Percentiles rank a stretch among this genome's conserved stretches.
These are phyloP conservation scores for Triticum monococcum DNA, from an alignment of 176 grass and related monocot species.

Conservation along the genomic window DNA sequence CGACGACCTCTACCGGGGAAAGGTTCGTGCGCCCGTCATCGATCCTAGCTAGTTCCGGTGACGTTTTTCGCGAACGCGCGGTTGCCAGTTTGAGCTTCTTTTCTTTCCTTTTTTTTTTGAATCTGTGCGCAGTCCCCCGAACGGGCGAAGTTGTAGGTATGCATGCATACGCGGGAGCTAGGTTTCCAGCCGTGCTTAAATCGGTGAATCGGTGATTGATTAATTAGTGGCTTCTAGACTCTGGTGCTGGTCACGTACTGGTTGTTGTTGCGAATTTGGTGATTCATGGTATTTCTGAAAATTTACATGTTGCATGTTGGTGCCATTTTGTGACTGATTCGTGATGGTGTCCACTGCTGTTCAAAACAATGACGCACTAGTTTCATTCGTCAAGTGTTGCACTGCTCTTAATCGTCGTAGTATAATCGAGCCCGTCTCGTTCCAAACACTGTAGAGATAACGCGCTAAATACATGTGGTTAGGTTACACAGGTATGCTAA, in stretches of 20 bases:
- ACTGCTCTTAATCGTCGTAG: neutral
- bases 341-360: neutral
- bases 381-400: neutral
- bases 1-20: conserved; percentile 16
- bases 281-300: neutral
- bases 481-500: neutral
- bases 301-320: neutral
- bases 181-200: no score
- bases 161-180: no score
- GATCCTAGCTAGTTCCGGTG: no score
- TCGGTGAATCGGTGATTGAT: no score
- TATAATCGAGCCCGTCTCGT: neutral
- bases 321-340: neutral
- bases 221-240: no score
- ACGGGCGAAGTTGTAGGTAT: no score
- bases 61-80: neutral
- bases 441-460: neutral
- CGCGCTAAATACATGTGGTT: neutral
- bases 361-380: neutral
- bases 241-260: no score
- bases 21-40: conserved; percentile 22
- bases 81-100: neutral
- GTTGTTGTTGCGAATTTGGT: neutral
- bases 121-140: neutral
- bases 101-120: neutral